Conservation (phyloP, 768 basidiomycete genomes). For the Galerina sulciceps region DNA sequence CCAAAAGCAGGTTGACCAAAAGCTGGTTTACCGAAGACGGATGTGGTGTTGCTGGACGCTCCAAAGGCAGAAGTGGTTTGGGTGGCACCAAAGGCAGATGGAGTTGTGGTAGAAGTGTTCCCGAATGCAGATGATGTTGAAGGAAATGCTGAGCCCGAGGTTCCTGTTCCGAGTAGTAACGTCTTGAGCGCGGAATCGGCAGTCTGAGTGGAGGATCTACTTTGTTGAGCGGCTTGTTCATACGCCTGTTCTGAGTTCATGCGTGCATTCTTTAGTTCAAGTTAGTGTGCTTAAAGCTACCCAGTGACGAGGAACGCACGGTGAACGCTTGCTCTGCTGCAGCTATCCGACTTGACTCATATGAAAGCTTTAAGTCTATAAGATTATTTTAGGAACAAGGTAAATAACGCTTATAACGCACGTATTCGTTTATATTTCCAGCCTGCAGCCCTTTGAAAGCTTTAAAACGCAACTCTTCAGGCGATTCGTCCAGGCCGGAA, state of each 20-base stretch:
- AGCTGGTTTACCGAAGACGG: conserved; percentile 33
- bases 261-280: conserved; percentile 43
- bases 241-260: conserved; percentile 52
- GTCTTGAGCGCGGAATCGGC: conserved; percentile 16
- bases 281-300: not conserved
- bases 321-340: conserved; percentile 53
- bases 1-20: conserved; percentile 27
- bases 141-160: conserved; percentile 10
- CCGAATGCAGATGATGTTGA: conserved; percentile 15
- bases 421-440: conserved; percentile 69
- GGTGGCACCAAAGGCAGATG: conserved; percentile 43
- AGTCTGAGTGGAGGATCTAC: conserved; percentile 26
- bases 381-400: no score
- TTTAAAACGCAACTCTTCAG: conserved; percentile 77
- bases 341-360: conserved; percentile 59
- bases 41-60: conserved; percentile 20
- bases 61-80: conserved; percentile 36
- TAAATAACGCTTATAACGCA: conserved; percentile 37
- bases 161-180: conserved; percentile 33
- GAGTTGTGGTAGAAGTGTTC: conserved; percentile 1
- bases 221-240: conserved; percentile 55
- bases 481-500: conserved; percentile 68
- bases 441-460: conserved; percentile 59
- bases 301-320: conserved; percentile 28
- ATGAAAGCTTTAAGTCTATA: conserved; percentile 34